phyloP scores from a whole-genome alignment of 345 rosid genomes.

The Zanthoxylum bungeanum region DNA sequence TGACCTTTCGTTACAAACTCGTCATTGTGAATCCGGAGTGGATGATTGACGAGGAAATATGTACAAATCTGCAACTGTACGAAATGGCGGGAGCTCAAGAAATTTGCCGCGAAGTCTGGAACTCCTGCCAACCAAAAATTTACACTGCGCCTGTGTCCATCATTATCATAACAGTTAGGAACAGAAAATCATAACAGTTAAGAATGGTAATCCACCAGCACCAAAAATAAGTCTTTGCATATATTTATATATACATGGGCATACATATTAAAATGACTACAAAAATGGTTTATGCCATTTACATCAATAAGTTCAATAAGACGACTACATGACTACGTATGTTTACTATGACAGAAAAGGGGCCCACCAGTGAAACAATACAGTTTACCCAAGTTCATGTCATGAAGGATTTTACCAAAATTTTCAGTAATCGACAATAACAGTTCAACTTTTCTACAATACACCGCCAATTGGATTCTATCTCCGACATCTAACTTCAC shows the following conservation, averaged over 20 bases:
- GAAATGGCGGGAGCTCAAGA: background rate
- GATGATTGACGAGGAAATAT: slow-evolving; percentile 18
- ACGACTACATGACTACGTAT: background rate
- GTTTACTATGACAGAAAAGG: background rate
- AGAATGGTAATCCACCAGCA: background rate
- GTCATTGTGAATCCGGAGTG: slow-evolving; percentile 6
- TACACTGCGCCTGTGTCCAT: slow-evolving; percentile 27
- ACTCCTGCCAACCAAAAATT: slow-evolving; percentile 2
- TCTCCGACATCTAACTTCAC: slow-evolving; percentile 3
- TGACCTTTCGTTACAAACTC: slow-evolving; percentile 17
- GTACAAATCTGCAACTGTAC: slow-evolving; percentile 27
- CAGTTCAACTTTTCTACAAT: background rate
- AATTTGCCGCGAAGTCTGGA: slow-evolving; percentile 3
- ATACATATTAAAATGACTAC: background rate
- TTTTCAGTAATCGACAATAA: background rate
- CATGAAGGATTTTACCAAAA: background rate
- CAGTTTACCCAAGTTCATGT: background rate
- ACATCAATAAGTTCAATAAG: background rate
- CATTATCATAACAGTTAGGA: slow-evolving; percentile 10
- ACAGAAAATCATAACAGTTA: background rate
- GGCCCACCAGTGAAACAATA: background rate
- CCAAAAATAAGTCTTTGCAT: background rate
- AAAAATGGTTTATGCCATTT: background rate
- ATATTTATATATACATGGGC: background rate
- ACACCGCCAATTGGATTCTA: background rate